Base-by-base conservation (phyloP, 139 green algal species). In the Tetraselmis striata region DNA sequence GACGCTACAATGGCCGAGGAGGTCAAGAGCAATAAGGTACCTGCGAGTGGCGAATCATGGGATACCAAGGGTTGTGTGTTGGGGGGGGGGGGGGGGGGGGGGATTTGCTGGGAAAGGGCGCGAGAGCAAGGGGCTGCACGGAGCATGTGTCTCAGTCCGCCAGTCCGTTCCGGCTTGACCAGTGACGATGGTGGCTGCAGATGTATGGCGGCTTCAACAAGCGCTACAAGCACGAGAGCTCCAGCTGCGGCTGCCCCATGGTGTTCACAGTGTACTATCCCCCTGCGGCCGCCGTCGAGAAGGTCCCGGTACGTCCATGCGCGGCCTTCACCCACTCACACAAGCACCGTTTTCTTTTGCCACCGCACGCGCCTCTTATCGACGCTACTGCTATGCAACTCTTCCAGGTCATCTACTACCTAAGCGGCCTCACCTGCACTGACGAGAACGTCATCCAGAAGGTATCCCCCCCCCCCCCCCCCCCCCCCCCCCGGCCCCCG, bases 371-470 rank as follows among this genome's bases (percentile, higher is more conserved):
- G n/a, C 84, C 84, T 1, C 29, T 59, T 28, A 67, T 25, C 11
- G 81, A 30, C 26, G 23, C 27, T 23, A 77, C n/a, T 1, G 59
- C 31, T 2, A n/a, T n/a, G n/a, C n/a, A n/a, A n/a, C 77, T 85
- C 27, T 67, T 90, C 23, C 94, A 94, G 75, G 88, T 98, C 28
- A 75, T 98, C 2, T 96, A 94, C 83, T 98, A 91, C 82, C 91
- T 99, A 0, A 92, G 80, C 1, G 96, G 96, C 1, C 92, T 99
- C 0, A 98, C 96, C 0, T 99, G 95, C 90, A 97, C 89, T 0
- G 95, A 98, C 74, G 92, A 98, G 29, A 98, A 98, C 83, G 92
- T 97, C 81, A 95, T 93, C 26, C 84, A 93, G 28, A 98, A 98
- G 87, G 82, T 67, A 18, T 5, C 11, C 11, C 11, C 45, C 18